A percentile compares a stretch with the other conserved stretches of the same genome.
Conservation (phyloP, 352 stramenopile species). For the Pythium monospermum region DNA sequence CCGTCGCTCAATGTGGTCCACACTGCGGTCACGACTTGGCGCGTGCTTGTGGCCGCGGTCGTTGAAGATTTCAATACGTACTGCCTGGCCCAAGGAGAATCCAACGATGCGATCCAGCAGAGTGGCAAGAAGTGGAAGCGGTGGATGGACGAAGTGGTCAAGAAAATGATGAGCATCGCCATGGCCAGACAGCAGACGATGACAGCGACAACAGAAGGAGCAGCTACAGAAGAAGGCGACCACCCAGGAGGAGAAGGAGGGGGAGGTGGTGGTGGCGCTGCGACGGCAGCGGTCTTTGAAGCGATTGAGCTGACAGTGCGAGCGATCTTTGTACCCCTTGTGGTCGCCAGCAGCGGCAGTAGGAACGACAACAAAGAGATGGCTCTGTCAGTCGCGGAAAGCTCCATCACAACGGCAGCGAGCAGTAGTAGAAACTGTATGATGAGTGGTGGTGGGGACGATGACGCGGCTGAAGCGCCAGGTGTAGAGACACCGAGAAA, state of each 20-base stretch:
- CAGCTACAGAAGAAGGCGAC: neutral
- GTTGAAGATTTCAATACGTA: constrained; percentile 52
- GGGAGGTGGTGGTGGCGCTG: no score
- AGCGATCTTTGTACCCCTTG: constrained; percentile 5
- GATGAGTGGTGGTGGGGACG: no score
- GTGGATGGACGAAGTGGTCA: constrained; percentile 49
- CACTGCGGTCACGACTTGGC: constrained; percentile 44
- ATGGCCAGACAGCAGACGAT: constrained; percentile 2
- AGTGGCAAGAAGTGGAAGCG: constrained; percentile 45
- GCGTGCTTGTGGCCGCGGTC: constrained; percentile 31
- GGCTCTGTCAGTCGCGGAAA: no score
- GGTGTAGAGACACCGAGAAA: neutral
- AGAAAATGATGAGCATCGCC: constrained; percentile 20
- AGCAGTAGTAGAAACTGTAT: constrained; percentile 9
- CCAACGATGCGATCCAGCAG: constrained; percentile 27
- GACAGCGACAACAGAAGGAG: neutral
- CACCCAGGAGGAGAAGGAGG: no score
- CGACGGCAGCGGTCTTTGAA: neutral
- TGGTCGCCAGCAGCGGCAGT: constrained; percentile 1
- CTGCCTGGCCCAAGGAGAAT: constrained; percentile 16
- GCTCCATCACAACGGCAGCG: constrained; percentile 13
- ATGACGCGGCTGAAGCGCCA: neutral
- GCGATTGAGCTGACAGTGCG: constrained; percentile 5
- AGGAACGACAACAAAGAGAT: no score
- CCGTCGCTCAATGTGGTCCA: constrained; percentile 42